Evolutionary conservation across 2,329 filamentous ascomycete genomes (phyloP), one percentile per base, ranked within the genome.

Genomic region (Fusarium cyanostomum): DNA sequence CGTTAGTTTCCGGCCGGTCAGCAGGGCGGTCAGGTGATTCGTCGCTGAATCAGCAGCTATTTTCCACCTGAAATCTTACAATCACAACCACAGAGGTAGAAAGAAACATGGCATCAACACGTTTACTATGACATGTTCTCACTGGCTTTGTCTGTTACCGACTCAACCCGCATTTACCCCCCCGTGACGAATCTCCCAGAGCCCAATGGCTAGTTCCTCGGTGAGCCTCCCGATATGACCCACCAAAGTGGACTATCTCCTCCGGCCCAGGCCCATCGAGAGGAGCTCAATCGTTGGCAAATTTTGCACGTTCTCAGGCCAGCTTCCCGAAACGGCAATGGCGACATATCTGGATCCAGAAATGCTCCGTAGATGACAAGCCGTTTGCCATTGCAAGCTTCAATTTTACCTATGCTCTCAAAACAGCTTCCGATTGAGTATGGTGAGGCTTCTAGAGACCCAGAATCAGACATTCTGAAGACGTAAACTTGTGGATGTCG

Each of bases 21-120:
- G 27, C 26, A 38, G 24, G 16, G 48, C 12, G 46, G 43, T 62
- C 45, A 62, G 44, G 35, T 64, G 61, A 64, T 54, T 58, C 53
- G 62, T 48, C 26, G n/a, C 37, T 34, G 12, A 33, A 28, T 33
- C 16, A 52, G 56, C 33, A 46, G 30, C 52, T 52, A 24, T 21
- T 28, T 33, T 33, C 11, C 30, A 10, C 30, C 43, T 54, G 44
- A 27, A 34, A 41, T 33, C 28, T 12, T 39, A 26, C 18, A 15
- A n/a, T 39, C 16, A 16, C 26, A 18, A 15, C 34, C 26, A 21
- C 3, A 7, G 6, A 7, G 11, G 24, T 12, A 16, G 7, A 35
- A 15, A 35, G 15, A 7, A 31, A 4, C 13, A 49, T 38, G 4
- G 15, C 18, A 30, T 39, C 46, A 21, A 31, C 26, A 30, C 48